Base-by-base conservation (phyloP, 345 rosid species). In the Erucastrum elatum region DNA sequence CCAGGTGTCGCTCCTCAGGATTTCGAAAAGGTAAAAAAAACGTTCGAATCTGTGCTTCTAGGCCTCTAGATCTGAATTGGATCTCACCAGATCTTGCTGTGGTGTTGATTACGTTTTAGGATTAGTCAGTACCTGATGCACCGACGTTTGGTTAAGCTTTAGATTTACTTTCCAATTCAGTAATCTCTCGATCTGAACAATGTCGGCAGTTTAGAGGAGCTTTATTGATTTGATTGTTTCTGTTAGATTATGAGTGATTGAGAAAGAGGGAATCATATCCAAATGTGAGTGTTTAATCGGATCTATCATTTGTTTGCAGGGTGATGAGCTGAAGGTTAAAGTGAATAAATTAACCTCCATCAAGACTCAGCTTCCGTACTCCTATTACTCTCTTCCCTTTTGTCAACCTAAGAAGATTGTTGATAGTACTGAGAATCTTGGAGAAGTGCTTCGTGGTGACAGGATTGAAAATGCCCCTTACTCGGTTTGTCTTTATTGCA, bases 1-100 rank as follows among this genome's bases (percentile, higher is more conserved):
- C 98, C 98, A 11, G 98, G 98, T 70, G 98, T 94, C 80, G 97
- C 97, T 55, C 98, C 98, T 67, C 85, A 88, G 84, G 97, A 94
- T 86, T 92, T 94, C 86, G 78, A 81, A 11, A 90, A 87, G 97
- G 98, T 92, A 37, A 37, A 33, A 30, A 30, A 53, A 34, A 64
- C 58, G 39, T 60, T 30, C 31, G 46, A 25, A 21, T 74, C 21
- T 21, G 35, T 68, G 39, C 78, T 79, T 12, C 10, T 80, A 37
- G 11, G 67, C 44, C 68, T 26, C 49, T 77, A 16, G 83, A 84
- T 84, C 82, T 81, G 74, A 63, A 63, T 60, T 68, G 33, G 62
- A 63, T 51, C 9, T 15, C 2, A n/a, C n/a, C n/a, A n/a, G 55
- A 1, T 37, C 37, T 30, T 0, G 39, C 31, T 56, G 17, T 55